These are phyloP conservation scores for Tetragonia tetragonoides DNA, from an alignment of 148 eudicot genomes.

Conservation along the genomic window DNA sequence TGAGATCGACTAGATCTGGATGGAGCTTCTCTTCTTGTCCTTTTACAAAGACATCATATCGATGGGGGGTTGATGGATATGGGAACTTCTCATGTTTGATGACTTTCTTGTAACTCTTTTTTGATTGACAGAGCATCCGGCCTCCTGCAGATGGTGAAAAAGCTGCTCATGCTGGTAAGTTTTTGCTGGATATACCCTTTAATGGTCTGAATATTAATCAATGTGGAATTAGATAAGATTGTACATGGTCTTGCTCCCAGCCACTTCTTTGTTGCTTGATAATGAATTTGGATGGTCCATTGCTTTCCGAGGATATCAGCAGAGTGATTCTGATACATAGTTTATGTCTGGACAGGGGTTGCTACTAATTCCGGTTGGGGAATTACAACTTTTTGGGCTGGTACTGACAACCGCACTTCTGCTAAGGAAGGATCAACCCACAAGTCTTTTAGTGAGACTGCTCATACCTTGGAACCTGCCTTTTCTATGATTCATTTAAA, in stretches of 20 bases:
- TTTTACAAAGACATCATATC: neutral
- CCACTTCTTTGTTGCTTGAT: neutral
- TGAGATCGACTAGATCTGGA: neutral
- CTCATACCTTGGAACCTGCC: conserved; percentile 56
- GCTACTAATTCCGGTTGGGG: conserved; percentile 66
- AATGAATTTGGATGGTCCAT: neutral
- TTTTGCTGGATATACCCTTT: neutral
- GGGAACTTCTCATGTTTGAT: neutral
- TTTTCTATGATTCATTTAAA: conserved; percentile 78
- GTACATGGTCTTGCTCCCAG: neutral
- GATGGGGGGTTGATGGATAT: neutral
- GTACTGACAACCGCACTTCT: conserved; percentile 52
- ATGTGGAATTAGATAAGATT: neutral
- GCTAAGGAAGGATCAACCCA: conserved; percentile 46
- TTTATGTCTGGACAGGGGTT: conserved; percentile 39
- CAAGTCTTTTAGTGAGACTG: conserved; percentile 57
- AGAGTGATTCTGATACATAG: conserved; percentile 17
- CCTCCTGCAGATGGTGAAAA: conserved; percentile 64
- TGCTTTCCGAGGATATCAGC: neutral
- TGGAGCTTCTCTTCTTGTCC: neutral
- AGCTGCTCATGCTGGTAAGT: conserved; percentile 65
- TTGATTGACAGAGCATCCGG: conserved; percentile 47
- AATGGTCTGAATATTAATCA: neutral
- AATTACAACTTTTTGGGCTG: conserved; percentile 79
- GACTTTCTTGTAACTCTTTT: conserved; percentile 18